A percentile compares a stretch with the other conserved stretches of the same genome.
Evolutionary conservation across 2,329 filamentous ascomycete genomes (phyloP).

Genomic region (Pseudomassariella vexata): DNA sequence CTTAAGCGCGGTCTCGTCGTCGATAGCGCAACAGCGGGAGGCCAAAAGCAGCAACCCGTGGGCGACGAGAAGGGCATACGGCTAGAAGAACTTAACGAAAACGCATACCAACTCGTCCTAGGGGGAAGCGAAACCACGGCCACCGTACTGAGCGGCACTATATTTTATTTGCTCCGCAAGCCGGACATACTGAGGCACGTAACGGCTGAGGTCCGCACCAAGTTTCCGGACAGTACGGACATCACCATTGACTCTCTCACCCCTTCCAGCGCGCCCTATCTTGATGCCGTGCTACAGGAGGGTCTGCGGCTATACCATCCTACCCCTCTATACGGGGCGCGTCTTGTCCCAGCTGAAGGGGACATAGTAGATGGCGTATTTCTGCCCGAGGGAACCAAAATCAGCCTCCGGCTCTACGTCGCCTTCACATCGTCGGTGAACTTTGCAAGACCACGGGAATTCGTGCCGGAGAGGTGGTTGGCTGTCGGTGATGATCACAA

Average conservation of each 20-base stretch:
- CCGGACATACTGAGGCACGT: slow-evolving; percentile 14
- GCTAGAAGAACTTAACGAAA: slow-evolving; percentile 7
- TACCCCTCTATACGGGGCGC: slow-evolving; percentile 6
- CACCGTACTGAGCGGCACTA: slow-evolving; percentile 8
- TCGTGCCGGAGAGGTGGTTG: slow-evolving; percentile 13
- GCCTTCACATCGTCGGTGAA: slow-evolving; percentile 5
- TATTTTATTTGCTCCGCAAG: slow-evolving; percentile 23
- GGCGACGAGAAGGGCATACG: slow-evolving; percentile 5
- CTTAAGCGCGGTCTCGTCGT: slow-evolving; percentile 2
- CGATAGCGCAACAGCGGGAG: not conserved
- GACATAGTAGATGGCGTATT: slow-evolving; percentile 7
- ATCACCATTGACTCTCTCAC: slow-evolving; percentile 10
- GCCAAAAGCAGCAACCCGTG: too few species aligned
- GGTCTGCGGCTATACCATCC: slow-evolving; percentile 10
- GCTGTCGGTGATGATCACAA: slow-evolving; percentile 16
- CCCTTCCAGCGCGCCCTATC: slow-evolving; percentile 3
- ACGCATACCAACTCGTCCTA: not conserved
- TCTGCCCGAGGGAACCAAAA: slow-evolving; percentile 9
- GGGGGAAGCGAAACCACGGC: slow-evolving; percentile 1
- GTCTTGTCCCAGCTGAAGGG: slow-evolving; percentile 3
- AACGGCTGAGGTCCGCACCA: slow-evolving; percentile 14
- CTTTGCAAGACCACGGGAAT: slow-evolving; percentile 9
- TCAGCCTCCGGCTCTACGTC: slow-evolving; percentile 7
- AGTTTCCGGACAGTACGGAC: slow-evolving; percentile 15
- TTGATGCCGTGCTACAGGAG: slow-evolving; percentile 9